A percentile compares a stretch with the other conserved stretches of the same genome.
These are phyloP conservation scores for Talinum fruticosum DNA, from an alignment of 148 eudicot species.

Conservation along the genomic window DNA sequence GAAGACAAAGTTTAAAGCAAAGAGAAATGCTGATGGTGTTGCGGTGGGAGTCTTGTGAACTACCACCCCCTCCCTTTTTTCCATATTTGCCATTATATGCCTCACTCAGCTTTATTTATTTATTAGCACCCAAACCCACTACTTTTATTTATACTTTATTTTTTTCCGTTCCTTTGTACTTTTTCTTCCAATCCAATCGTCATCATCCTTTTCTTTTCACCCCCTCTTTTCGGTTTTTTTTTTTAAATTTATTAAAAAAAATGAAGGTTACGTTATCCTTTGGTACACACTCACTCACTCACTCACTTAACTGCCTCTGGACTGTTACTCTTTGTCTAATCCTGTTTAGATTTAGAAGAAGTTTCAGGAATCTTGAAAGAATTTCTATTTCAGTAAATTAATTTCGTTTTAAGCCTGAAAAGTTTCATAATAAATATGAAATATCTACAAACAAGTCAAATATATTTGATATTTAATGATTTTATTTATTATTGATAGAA, in stretches of 20 bases:
- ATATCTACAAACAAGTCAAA: no score
- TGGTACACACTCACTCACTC: not conserved
- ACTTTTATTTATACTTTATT: no score
- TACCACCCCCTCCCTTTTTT: constrained; percentile 17
- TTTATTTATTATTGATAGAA: not conserved
- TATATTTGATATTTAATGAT: no score
- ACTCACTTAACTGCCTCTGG: constrained; percentile 15
- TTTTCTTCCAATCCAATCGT: not conserved
- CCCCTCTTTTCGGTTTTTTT: not conserved
- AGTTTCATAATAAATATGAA: no score
- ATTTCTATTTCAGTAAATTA: no score
- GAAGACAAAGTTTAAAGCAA: no score
- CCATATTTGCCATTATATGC: not conserved
- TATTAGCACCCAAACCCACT: not conserved
- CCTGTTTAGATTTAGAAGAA: not conserved
- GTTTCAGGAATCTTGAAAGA: not conserved
- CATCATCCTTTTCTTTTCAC: not conserved
- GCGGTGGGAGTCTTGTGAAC: constrained; percentile 32
- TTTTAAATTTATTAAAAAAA: not conserved
- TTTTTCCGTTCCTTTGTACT: not conserved
- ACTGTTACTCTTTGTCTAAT: constrained; percentile 5
- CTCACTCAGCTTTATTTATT: not conserved
- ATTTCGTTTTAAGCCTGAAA: no score
- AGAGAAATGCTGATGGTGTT: not conserved
- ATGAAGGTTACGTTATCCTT: constrained; percentile 13